A percentile compares a stretch with the other conserved stretches of the same genome.
phyloP scores from a whole-genome alignment of 805 yeast species.

The Yarrowia keelungensis region DNA sequence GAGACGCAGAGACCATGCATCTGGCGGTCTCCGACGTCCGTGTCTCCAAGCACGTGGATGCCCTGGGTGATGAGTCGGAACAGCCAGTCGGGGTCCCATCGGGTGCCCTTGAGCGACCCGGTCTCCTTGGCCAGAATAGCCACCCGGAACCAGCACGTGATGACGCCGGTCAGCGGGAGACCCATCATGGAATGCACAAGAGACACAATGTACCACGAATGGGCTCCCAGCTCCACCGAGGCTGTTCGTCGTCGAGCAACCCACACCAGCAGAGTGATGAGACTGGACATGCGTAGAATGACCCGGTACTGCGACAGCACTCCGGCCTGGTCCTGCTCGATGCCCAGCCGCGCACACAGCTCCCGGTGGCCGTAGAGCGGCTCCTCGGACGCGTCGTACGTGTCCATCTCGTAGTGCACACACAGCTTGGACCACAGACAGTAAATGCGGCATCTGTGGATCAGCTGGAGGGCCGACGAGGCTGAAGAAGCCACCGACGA shows the following conservation, averaged over 20 bases:
- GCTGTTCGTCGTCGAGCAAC: conserved; percentile 8
- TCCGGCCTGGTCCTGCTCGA: conserved; percentile 25
- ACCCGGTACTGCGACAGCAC: conserved; percentile 34
- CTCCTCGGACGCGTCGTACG: conserved; percentile 30
- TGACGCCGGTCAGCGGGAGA: conserved; percentile 22
- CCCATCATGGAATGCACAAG: conserved; percentile 34
- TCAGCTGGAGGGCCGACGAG: conserved; percentile 21
- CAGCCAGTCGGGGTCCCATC: conserved; percentile 33
- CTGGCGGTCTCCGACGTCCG: conserved; percentile 16
- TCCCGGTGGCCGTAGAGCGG: conserved; percentile 28
- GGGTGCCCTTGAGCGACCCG: conserved; percentile 14
- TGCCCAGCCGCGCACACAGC: conserved; percentile 16
- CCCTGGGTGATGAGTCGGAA: conserved; percentile 33
- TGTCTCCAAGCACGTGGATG: conserved; percentile 17
- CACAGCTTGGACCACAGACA: conserved; percentile 30
- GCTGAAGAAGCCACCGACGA: conserved; percentile 24
- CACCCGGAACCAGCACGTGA: conserved; percentile 35
- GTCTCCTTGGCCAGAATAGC: conserved; percentile 30
- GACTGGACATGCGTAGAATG: conserved; percentile 24
- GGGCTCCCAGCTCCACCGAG: conserved; percentile 13
- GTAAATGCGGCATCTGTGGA: conserved; percentile 35
- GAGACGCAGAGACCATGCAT: conserved; percentile 28
- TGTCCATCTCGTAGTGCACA: conserved; percentile 37
- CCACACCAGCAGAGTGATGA: conserved; percentile 35
- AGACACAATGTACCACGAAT: conserved; percentile 31